Percentiles rank a stretch among this genome's conserved stretches.
phyloP scores from a whole-genome alignment of 495 filamentous ascomycete species.

The Penicillium verhagenii region DNA sequence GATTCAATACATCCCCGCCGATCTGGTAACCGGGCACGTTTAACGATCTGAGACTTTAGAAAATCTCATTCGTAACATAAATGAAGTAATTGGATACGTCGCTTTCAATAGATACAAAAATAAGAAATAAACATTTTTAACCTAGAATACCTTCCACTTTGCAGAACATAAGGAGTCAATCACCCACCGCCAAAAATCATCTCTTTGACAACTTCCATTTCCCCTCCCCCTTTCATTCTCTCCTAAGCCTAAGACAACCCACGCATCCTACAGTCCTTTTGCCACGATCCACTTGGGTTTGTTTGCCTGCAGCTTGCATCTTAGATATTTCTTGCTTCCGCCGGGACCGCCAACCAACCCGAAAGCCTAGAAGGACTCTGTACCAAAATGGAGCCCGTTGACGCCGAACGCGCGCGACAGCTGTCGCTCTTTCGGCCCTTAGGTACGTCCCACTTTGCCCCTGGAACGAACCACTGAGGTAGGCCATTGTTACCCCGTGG shows the following conservation, averaged over 20 bases:
- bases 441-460: slow-evolving; percentile 36
- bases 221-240: background rate
- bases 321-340: slow-evolving; percentile 10
- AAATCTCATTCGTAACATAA: too few relatives aligned
- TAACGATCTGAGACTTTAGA: too few relatives aligned
- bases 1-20: slow-evolving; percentile 14
- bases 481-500: slow-evolving; percentile 37
- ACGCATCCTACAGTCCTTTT: background rate
- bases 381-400: slow-evolving; percentile 35
- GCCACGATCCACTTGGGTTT: slow-evolving; percentile 11
- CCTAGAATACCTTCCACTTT: background rate
- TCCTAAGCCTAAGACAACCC: background rate
- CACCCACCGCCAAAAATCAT: slow-evolving; percentile 5
- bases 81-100: background rate
- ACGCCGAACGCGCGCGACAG: slow-evolving; percentile 47
- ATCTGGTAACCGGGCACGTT: slow-evolving; percentile 18
- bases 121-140: background rate
- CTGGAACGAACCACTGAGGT: slow-evolving; percentile 40
- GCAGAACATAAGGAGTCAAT: background rate
- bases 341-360: slow-evolving; percentile 13
- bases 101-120: too few relatives aligned
- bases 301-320: slow-evolving; percentile 10
- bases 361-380: background rate
- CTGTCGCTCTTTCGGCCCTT: slow-evolving; percentile 50
- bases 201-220: background rate